phyloP scores from a whole-genome alignment of 208 protist genomes.

The Leishmania gerbilli region DNA sequence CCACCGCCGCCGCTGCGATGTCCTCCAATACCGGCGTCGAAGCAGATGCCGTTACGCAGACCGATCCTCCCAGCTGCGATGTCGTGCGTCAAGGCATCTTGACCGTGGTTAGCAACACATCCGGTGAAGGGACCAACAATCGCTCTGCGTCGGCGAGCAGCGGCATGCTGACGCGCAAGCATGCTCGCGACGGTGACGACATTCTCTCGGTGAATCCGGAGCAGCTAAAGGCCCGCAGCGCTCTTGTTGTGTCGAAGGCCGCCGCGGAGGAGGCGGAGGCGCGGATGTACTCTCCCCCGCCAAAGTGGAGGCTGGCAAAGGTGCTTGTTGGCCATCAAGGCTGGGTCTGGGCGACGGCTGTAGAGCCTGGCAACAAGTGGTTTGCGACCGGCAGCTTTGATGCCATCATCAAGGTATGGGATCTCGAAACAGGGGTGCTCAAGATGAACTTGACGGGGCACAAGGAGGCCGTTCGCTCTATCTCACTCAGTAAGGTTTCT shows the following conservation, averaged over 20 bases:
- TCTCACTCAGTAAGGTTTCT: slow-evolving; percentile 90
- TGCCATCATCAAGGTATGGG: slow-evolving; percentile 99
- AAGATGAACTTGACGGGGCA: slow-evolving; percentile 99
- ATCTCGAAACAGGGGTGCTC: slow-evolving; percentile 95
- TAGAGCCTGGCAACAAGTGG: slow-evolving; percentile 99
- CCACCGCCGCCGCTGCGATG: not conserved
- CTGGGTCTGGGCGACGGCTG: slow-evolving; percentile 96
- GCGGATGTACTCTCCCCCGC: slow-evolving; percentile 46
- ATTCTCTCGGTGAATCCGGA: slow-evolving; percentile 62
- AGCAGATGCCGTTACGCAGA: not conserved
- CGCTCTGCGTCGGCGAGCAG: not conserved
- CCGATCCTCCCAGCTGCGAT: not conserved
- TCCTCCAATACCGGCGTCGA: not conserved
- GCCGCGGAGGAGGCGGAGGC: slow-evolving; percentile 16
- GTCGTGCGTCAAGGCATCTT: slow-evolving; percentile 17
- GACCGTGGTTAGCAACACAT: slow-evolving; percentile 12
- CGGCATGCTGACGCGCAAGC: slow-evolving; percentile 28
- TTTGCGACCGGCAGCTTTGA: slow-evolving; percentile 99
- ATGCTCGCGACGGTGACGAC: slow-evolving; percentile 30
- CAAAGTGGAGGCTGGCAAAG: slow-evolving; percentile 95
- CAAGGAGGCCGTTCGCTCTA: slow-evolving; percentile 88
- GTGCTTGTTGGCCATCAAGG: slow-evolving; percentile 93
- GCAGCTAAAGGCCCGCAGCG: slow-evolving; percentile 52
- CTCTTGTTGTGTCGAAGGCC: slow-evolving; percentile 40
- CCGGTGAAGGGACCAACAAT: not conserved